Conservation (phyloP, 2,329 filamentous ascomycete genomes). For the Colletotrichum sp. region DNA sequence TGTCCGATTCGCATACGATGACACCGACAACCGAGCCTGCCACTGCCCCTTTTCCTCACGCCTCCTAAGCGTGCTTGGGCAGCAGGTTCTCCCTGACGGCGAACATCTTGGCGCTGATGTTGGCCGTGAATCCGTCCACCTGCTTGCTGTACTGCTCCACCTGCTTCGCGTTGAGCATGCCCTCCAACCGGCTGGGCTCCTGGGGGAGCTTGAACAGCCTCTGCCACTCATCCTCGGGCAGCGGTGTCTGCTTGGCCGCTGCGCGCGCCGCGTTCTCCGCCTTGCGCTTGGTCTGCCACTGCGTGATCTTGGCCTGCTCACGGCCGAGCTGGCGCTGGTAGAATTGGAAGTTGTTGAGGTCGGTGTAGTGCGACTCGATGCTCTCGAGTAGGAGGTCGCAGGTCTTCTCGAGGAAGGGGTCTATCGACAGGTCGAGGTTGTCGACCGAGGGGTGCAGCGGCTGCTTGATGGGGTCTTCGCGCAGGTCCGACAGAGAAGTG, state of each 20-base stretch:
- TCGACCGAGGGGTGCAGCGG: constrained; percentile 90
- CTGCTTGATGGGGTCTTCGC: constrained; percentile 63
- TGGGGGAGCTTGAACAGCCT: constrained; percentile 96
- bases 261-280: constrained; percentile 87
- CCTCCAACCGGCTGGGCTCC: constrained; percentile 91
- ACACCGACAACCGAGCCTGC: neutral
- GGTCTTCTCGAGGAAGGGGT: constrained; percentile 98
- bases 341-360: constrained; percentile 98
- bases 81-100: constrained; percentile 78
- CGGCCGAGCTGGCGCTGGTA: constrained; percentile 93
- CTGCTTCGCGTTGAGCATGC: constrained; percentile 92
- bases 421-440: constrained; percentile 88
- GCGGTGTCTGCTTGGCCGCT: constrained; percentile 83
- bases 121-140: constrained; percentile 93
- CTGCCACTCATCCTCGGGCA: constrained; percentile 98
- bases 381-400: constrained; percentile 94
- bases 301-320: constrained; percentile 94
- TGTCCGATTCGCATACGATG: neutral
- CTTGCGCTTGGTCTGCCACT: constrained; percentile 97
- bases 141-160: constrained; percentile 98
- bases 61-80: constrained; percentile 49
- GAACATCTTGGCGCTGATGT: constrained; percentile 96
- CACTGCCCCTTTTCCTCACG: neutral
- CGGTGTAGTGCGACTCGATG: constrained; percentile 97
- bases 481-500: constrained; percentile 78